A percentile compares a stretch with the other conserved stretches of the same genome.
These are phyloP conservation scores for Colletotrichum agaves DNA, from an alignment of 2,329 filamentous ascomycete species.

Conservation along the genomic window DNA sequence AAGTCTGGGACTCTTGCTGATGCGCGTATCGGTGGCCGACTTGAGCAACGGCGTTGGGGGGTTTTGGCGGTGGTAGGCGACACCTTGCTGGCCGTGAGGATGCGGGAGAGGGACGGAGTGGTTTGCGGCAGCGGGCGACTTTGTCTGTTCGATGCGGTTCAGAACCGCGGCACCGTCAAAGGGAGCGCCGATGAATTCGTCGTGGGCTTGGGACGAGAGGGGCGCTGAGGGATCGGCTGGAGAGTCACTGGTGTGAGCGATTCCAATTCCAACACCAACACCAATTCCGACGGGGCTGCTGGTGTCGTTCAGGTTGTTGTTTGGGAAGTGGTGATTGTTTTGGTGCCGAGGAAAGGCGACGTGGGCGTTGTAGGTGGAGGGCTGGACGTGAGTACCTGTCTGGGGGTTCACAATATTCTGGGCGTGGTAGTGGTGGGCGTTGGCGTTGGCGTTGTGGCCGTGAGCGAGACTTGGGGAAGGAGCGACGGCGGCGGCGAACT, in stretches of 20 bases:
- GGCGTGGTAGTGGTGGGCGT: conserved; percentile 7
- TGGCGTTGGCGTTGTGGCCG: conserved; percentile 17
- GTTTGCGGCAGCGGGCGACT: conserved; percentile 46
- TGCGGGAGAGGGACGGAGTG: conserved; percentile 39
- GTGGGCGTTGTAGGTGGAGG: conserved; percentile 40
- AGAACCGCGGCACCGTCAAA: conserved; percentile 73
- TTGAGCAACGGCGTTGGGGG: conserved; percentile 53
- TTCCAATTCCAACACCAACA: conserved; percentile 27
- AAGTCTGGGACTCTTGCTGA: conserved; percentile 65
- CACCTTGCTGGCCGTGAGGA: conserved; percentile 32
- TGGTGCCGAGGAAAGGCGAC: conserved; percentile 10
- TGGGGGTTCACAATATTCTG: conserved; percentile 40
- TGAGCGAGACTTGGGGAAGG: conserved; percentile 33
- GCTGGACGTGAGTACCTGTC: conserved; percentile 35
- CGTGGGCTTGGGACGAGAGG: conserved; percentile 50
- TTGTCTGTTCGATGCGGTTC: conserved; percentile 67
- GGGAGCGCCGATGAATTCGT: conserved; percentile 72
- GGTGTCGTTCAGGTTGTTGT: conserved; percentile 39
- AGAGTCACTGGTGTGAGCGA: conserved; percentile 41
- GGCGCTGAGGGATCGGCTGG: conserved; percentile 50
- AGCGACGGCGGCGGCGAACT: conserved; percentile 49
- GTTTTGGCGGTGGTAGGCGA: conserved; percentile 45
- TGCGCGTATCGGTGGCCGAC: conserved; percentile 64
- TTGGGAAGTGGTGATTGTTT: conserved; percentile 17
- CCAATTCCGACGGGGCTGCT: conserved; percentile 40